Evolutionary conservation across 208 protist species (phyloP).

Genomic region (Trypanosomatidae sp.): DNA sequence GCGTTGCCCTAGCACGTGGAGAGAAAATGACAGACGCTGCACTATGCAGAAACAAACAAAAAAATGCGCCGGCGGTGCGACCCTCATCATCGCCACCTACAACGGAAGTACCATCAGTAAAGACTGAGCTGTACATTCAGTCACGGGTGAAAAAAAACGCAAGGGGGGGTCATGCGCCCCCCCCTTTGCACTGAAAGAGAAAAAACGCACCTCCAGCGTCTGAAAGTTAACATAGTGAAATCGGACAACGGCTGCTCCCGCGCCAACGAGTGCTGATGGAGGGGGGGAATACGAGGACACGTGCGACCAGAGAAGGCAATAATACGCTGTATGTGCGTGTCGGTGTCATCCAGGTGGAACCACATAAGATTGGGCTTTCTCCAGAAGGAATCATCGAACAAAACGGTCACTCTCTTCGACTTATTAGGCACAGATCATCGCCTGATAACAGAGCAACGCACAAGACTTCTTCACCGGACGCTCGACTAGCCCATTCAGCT

Average conservation of each 20-base stretch:
- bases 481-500: neutral
- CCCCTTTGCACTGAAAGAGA: neutral
- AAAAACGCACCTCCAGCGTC: no score
- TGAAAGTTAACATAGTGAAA: neutral
- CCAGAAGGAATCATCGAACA: conserved; percentile 14
- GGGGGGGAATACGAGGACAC: neutral
- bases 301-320: conserved; percentile 1
- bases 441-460: neutral
- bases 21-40: neutral
- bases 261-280: neutral
- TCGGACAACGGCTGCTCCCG: neutral
- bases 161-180: neutral
- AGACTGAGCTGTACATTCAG: neutral
- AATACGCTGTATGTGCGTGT: conserved; percentile 1
- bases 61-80: neutral
- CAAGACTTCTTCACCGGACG: neutral
- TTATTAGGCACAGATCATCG: neutral
- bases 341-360: conserved; percentile 9
- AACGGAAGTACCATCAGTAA: neutral
- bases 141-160: neutral
- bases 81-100: neutral
- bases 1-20: neutral
- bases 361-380: neutral
- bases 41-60: neutral
- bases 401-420: conserved; percentile 6